A percentile compares a stretch with the other conserved stretches of the same genome.
Evolutionary conservation across 1,139 yeast genomes (phyloP).

Genomic region (Nakaseomyces nivariensis): DNA sequence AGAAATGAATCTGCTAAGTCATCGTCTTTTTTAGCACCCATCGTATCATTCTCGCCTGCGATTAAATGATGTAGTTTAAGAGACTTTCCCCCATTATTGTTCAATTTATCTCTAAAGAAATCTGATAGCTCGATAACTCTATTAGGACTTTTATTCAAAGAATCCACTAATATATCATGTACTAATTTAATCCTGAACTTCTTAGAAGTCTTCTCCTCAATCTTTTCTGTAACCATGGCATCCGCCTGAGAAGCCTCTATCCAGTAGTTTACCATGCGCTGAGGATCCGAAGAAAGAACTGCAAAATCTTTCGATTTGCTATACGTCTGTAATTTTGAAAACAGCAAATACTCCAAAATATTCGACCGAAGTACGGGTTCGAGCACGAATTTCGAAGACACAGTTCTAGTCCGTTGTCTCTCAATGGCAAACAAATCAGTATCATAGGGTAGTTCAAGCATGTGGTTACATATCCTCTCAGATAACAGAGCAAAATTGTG

Average conservation of each 20-base stretch:
- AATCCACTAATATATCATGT: slow-evolving; percentile 2
- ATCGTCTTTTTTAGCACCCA: slow-evolving; percentile 40
- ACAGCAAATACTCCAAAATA: slow-evolving; percentile 42
- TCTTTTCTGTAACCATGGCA: slow-evolving; percentile 3
- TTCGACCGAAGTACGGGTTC: slow-evolving; percentile 45
- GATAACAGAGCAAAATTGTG: slow-evolving; percentile 16
- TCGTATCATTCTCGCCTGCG: slow-evolving; percentile 6
- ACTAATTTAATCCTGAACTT: slow-evolving; percentile 5
- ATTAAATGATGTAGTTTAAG: slow-evolving; percentile 10
- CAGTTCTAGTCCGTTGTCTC: slow-evolving; percentile 44
- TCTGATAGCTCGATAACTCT: slow-evolving; percentile 10
- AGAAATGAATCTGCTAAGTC: slow-evolving; percentile 52
- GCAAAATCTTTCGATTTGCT: slow-evolving; percentile 14
- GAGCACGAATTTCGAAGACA: slow-evolving; percentile 37
- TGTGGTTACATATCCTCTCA: slow-evolving; percentile 9
- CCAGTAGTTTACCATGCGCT: slow-evolving; percentile 36
- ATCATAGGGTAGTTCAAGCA: slow-evolving; percentile 6
- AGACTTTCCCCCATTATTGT: slow-evolving; percentile 16
- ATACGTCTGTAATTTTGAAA: slow-evolving; percentile 26
- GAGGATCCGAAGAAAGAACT: slow-evolving; percentile 31
- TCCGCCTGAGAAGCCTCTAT: slow-evolving; percentile 9
- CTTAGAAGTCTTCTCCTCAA: slow-evolving; percentile 2
- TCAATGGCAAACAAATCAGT: slow-evolving; percentile 43
- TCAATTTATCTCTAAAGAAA: slow-evolving; percentile 26
- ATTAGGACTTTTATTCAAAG: slow-evolving; percentile 8